Evolutionary conservation across 352 stramenopile species (phyloP), one percentile per base, ranked within the genome.

Genomic region (Pythium angustatum): DNA sequence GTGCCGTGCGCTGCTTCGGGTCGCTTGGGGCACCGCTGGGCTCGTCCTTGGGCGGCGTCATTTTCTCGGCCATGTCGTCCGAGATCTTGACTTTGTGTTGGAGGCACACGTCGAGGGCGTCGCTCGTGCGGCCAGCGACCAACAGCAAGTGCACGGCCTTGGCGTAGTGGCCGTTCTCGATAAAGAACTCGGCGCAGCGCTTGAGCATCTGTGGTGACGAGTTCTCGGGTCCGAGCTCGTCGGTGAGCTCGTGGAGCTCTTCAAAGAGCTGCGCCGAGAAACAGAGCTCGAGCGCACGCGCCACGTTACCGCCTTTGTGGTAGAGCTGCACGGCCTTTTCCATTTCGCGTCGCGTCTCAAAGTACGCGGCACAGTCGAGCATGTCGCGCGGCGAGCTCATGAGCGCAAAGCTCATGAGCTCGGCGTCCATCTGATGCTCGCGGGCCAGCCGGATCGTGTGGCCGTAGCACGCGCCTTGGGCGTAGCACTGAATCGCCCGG

Each of bases 281-380:
- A 75, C 95, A 98, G 49, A 99, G 63, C 17, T 97, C 86, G 2
- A 99, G 71, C n/a, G 96, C 96, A 40, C 93, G 91, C 19, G 85
- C 69, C 27, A 96, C 79, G 49, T 98, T 85, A 8, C 94, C 94
- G 38, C 89, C 92, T 67, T 97, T 97, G 51, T 98, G 80, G 64
- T 97, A 98, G 0, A 99, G 79, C 58, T 97, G 84, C 36, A 98
- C 92, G 0, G 96, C 95, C 55, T 98, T 98, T 54, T 98, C 92
- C 71, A 95, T 88, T 53, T 97, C 88, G n/a, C 85, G 81, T 26
- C 97, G 94, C 11, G 74, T 59, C 66, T 98, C 92, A 62, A 98
- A 98, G 69, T 98, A 98, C 30, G 76, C 64, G 6, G 93, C 93
- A 51, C 88, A 96, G 30, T 97, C 90, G 22, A 97, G 72, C 80